Evolutionary conservation across 2,329 filamentous ascomycete species (phyloP), one percentile per base, ranked within the genome.

Genomic region (Sporothrix humicola): DNA sequence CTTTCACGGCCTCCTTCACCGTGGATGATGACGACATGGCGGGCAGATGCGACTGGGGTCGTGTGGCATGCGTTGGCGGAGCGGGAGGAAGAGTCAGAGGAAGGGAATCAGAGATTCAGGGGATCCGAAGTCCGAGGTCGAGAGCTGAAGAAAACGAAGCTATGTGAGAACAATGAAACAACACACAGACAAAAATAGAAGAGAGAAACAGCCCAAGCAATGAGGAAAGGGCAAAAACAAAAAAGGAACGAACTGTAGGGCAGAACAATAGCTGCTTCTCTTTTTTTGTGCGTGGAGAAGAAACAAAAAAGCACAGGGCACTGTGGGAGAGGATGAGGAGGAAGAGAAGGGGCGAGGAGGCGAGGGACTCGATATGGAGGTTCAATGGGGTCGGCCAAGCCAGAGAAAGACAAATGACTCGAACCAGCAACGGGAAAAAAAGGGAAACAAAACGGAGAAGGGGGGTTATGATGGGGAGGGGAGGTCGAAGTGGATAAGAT

Each of bases 1-100:
- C 93, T 85, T 94, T 97, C 81, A 97, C 90, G 75, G 88, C 87
- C 82, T 91, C 91, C 82, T 88, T 91, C 77, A 92, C 87, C 74
- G 83, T 72, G 48, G 66, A 82, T 73, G 84, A 81, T 77, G 82
- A 84, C 73, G 82, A 79, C 84, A 85, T 85, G 69, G 77, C 69
- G 68, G 46, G 20, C 23, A 63, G 15, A 23, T 37, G 71, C 6
- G 26, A 8, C 44, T 56, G 20, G n/a, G 58, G 26, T 20, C 31
- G 59, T 65, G 65, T 59, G 56, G 17, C 71, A 72, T 68, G 71
- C 71, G 71, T 17, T 54, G 48, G 44, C 23, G 15, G 50, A 59
- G 31, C 46, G 4, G 20, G 52, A 26, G 20, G 52, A 10, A 4
- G 20, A 12, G 52, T n/a, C 31, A 37, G 31, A 17, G 20, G 20